Conservation (phyloP, 176 grass and related monocot genomes). For the Eragrostis curvula region DNA sequence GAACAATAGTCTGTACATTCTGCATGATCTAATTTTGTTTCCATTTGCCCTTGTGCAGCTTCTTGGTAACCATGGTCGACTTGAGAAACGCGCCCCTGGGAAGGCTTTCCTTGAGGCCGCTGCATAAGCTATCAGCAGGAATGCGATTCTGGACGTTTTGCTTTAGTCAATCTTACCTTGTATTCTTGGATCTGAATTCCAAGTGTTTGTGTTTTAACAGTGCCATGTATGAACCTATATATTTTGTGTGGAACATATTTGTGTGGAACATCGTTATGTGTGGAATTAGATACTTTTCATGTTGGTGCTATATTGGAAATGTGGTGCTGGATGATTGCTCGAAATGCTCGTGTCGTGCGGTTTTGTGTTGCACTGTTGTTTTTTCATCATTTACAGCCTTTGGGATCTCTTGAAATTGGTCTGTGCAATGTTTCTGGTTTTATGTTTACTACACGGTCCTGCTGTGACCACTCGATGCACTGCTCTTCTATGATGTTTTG, state of each 20-base stretch:
- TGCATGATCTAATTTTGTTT: neutral
- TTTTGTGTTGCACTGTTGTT: neutral
- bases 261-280: constrained; percentile 25
- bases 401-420: too few species aligned
- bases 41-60: constrained; percentile 16
- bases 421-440: too few species aligned
- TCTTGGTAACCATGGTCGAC: constrained; percentile 53
- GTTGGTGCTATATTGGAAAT: neutral
- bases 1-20: neutral
- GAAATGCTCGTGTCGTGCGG: neutral
- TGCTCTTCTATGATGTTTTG: too few species aligned
- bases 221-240: constrained; percentile 32
- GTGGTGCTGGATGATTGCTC: too few species aligned
- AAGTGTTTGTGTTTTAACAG: constrained; percentile 32
- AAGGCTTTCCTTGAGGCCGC: constrained; percentile 51
- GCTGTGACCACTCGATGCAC: too few species aligned
- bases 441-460: too few species aligned
- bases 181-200: constrained; percentile 11
- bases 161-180: constrained; percentile 12
- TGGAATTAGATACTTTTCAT: constrained; percentile 1
- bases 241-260: constrained; percentile 27
- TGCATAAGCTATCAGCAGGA: constrained; percentile 1
- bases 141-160: neutral
- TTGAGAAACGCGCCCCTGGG: constrained; percentile 41
- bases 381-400: too few species aligned